phyloP scores from a whole-genome alignment of 2,329 filamentous ascomycete species.

The Xylariaceae sp. region DNA sequence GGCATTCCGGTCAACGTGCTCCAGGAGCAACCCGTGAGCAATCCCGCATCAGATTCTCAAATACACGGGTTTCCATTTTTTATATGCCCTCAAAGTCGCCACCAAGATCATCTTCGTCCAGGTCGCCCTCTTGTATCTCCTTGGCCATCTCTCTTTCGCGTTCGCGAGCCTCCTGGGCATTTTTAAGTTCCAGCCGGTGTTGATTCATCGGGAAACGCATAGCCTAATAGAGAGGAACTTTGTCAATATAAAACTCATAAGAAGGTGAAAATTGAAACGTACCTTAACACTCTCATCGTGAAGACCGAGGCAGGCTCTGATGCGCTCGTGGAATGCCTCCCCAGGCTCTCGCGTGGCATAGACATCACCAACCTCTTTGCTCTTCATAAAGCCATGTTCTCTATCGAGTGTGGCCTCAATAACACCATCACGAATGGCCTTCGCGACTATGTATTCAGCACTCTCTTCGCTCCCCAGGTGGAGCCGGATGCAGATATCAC shows the following conservation, averaged over 20 bases:
- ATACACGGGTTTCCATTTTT: conserved; percentile 28
- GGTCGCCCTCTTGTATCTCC: conserved; percentile 95
- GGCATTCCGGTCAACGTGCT: conserved; percentile 6
- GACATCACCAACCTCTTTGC: conserved; percentile 90
- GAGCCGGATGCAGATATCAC: conserved; percentile 93
- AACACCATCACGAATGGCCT: conserved; percentile 94
- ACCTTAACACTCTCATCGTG: conserved; percentile 99
- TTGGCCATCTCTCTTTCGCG: conserved; percentile 95
- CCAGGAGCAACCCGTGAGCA: conserved; percentile 11
- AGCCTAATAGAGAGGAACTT: conserved; percentile 49
- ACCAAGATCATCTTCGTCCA: conserved; percentile 93
- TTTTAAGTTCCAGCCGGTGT: conserved; percentile 93
- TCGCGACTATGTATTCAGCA: conserved; percentile 97
- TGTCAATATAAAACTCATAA: conserved; percentile 26
- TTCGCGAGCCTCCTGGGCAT: conserved; percentile 95
- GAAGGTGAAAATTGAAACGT: conserved; percentile 30
- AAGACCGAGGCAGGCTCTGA: conserved; percentile 81
- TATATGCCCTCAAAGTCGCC: conserved; percentile 96
- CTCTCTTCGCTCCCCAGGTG: conserved; percentile 94
- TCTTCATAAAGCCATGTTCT: conserved; percentile 97
- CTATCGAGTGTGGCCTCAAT: conserved; percentile 94
- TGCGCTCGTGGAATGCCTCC: conserved; percentile 96
- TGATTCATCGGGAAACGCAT: conserved; percentile 99
- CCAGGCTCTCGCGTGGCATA: conserved; percentile 94
- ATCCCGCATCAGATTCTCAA: conserved; percentile 22